A percentile compares a stretch with the other conserved stretches of the same genome.
Conservation (phyloP, 140 eudicot species). For the Ambrosia hybrid region DNA sequence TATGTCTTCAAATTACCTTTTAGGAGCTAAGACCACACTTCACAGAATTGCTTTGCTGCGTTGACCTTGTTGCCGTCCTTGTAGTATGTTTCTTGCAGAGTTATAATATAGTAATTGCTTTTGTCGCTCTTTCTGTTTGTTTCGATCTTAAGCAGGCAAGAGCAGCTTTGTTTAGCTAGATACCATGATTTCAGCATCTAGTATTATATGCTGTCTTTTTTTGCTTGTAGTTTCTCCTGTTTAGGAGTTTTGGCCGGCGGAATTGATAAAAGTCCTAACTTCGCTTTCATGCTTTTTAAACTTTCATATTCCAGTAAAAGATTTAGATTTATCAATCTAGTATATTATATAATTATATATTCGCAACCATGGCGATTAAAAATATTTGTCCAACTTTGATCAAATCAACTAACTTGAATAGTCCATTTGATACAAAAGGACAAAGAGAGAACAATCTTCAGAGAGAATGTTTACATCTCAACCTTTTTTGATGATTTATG, state of each 20-base stretch:
- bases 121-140: neutral
- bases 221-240: neutral
- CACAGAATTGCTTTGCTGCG: slow-evolving; percentile 11
- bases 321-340: neutral
- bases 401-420: slow-evolving; percentile 12
- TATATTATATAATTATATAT: neutral
- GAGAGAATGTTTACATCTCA: slow-evolving; percentile 3
- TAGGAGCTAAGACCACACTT: slow-evolving; percentile 3
- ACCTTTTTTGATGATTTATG: slow-evolving; percentile 1
- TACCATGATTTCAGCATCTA: slow-evolving; percentile 14
- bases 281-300: neutral
- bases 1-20: neutral
- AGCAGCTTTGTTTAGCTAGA: slow-evolving; percentile 10
- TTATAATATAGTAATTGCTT: neutral
- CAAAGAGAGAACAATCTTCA: slow-evolving; percentile 7
- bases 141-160: slow-evolving; percentile 4
- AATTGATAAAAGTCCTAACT: neutral
- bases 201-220: neutral
- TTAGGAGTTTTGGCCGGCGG: neutral
- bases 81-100: slow-evolving; percentile 1
- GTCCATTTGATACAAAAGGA: slow-evolving; percentile 9
- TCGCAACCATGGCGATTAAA: neutral
- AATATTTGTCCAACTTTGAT: neutral
- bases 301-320: neutral
- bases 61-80: slow-evolving; percentile 17